These are phyloP conservation scores for Chalciporus pseudorubinellus DNA, from an alignment of 768 basidiomycete genomes.

Conservation along the genomic window DNA sequence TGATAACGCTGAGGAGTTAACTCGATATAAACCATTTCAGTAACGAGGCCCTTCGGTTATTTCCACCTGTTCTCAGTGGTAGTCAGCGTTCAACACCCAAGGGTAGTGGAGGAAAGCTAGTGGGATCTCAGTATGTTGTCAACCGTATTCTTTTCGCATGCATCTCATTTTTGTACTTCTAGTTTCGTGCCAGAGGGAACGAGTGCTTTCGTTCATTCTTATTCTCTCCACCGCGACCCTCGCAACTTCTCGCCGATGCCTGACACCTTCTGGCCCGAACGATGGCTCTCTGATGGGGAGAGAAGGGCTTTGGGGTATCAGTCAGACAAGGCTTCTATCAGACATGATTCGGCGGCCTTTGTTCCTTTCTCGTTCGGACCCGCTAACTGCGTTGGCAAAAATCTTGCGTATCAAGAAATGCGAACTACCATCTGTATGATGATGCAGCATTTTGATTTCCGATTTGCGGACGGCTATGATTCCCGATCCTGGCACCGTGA, in stretches of 20 bases:
- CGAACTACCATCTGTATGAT: constrained; percentile 37
- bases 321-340: constrained; percentile 28
- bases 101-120: constrained; percentile 35
- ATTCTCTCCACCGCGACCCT: constrained; percentile 45
- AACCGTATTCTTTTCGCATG: not conserved
- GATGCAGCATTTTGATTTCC: constrained; percentile 41
- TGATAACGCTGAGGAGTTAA: constrained; percentile 2
- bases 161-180: constrained; percentile 9
- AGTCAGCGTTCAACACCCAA: constrained; percentile 40
- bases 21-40: constrained; percentile 27
- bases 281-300: constrained; percentile 38
- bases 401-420: constrained; percentile 44
- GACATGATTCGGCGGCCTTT: constrained; percentile 38
- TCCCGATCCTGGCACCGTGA: constrained; percentile 32
- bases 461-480: constrained; percentile 38
- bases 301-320: constrained; percentile 23
- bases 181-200: constrained; percentile 48
- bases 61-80: constrained; percentile 48
- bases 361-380: constrained; percentile 48
- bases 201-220: constrained; percentile 40
- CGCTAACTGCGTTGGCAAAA: constrained; percentile 44
- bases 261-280: constrained; percentile 43
- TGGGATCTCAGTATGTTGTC: constrained; percentile 41
- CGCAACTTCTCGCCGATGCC: constrained; percentile 47
- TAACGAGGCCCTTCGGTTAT: constrained; percentile 49